A percentile compares a stretch with the other conserved stretches of the same genome.
phyloP scores from a whole-genome alignment of 2,329 filamentous ascomycete genomes.

The Elsinoe necatrix region DNA sequence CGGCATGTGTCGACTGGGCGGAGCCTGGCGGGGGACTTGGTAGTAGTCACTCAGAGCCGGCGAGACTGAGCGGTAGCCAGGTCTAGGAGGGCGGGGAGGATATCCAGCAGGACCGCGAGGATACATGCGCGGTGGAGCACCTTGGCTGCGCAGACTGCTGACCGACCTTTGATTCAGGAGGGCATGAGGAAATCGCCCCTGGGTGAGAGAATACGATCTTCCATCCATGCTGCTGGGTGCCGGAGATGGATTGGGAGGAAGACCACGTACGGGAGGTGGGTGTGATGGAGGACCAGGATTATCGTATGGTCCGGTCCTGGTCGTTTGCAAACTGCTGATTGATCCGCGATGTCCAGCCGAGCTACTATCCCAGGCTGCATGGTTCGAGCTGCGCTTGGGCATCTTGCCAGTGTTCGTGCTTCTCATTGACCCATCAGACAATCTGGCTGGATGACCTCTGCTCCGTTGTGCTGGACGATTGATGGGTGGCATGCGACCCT shows the following conservation, averaged over 20 bases:
- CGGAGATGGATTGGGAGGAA: constrained; percentile 14
- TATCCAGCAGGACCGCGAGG: constrained; percentile 21
- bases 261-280: constrained; percentile 8
- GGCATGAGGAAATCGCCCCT: constrained; percentile 21
- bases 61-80: constrained; percentile 36
- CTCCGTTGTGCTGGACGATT: constrained; percentile 31
- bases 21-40: not conserved
- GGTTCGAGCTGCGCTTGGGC: constrained; percentile 33
- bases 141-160: constrained; percentile 38
- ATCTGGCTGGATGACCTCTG: constrained; percentile 29
- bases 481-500: constrained; percentile 31
- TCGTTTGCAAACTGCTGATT: constrained; percentile 35
- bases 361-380: constrained; percentile 31
- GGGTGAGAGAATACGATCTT: constrained; percentile 38
- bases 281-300: constrained; percentile 4
- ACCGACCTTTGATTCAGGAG: constrained; percentile 27
- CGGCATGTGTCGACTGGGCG: constrained; percentile 19
- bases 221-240: constrained; percentile 26
- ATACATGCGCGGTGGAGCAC: constrained; percentile 26
- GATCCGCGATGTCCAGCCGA: constrained; percentile 35
- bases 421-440: constrained; percentile 34
- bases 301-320: constrained; percentile 30
- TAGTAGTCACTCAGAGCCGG: constrained; percentile 38
- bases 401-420: constrained; percentile 27
- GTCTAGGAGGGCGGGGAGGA: constrained; percentile 33